These are phyloP conservation scores for Mycena galopus DNA, from an alignment of 768 basidiomycete species.

Conservation along the genomic window DNA sequence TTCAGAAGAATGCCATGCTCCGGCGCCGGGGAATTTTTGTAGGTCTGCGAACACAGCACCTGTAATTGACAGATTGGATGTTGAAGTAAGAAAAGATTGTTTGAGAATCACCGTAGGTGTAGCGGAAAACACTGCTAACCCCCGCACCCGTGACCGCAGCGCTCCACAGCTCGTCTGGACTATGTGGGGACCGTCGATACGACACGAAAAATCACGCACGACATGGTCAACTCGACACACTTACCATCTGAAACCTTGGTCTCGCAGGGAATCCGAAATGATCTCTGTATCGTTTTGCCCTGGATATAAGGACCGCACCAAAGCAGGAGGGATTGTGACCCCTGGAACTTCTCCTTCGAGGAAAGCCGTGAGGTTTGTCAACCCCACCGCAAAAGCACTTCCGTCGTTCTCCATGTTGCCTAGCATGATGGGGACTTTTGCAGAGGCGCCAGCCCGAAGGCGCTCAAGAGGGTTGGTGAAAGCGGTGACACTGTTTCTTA, in stretches of 20 bases:
- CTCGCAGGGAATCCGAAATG: slow-evolving; percentile 25
- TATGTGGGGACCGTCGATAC: too few relatives aligned
- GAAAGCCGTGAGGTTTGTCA: slow-evolving; percentile 31
- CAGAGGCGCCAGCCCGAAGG: slow-evolving; percentile 20
- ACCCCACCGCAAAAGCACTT: slow-evolving; percentile 22
- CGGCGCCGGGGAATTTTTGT: slow-evolving; percentile 40
- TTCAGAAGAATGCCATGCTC: slow-evolving; percentile 42
- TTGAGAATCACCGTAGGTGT: slow-evolving; percentile 32
- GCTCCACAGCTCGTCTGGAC: slow-evolving; percentile 35
- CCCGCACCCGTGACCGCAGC: slow-evolving; percentile 27
- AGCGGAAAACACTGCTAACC: slow-evolving; percentile 36
- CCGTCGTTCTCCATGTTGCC: slow-evolving; percentile 37
- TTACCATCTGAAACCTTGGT: slow-evolving; percentile 32
- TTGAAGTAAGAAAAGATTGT: neutral
- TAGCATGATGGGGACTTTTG: slow-evolving; percentile 32
- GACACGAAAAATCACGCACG: neutral
- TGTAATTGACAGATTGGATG: neutral
- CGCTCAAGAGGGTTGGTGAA: slow-evolving; percentile 33
- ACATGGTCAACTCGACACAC: neutral
- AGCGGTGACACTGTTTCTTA: slow-evolving; percentile 6
- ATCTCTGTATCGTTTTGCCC: slow-evolving; percentile 26
- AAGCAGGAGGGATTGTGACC: neutral
- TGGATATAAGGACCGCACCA: slow-evolving; percentile 33
- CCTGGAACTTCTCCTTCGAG: slow-evolving; percentile 8
- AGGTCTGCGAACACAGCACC: slow-evolving; percentile 39